These are phyloP conservation scores for Beta macrorhiza DNA, from an alignment of 179 eudicot species.

Conservation along the genomic window DNA sequence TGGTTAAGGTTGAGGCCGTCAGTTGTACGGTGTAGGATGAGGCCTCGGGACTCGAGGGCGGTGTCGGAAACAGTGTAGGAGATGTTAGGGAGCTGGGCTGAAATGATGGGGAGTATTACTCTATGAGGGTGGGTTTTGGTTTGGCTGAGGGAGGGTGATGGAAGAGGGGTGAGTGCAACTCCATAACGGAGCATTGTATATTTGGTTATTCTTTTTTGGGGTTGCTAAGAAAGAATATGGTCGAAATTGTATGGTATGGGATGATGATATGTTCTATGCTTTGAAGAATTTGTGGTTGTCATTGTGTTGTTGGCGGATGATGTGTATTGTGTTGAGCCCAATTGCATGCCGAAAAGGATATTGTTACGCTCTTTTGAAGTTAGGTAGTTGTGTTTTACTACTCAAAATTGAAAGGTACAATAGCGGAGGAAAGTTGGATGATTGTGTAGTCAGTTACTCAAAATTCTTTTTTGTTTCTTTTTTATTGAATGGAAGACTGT, in stretches of 20 bases:
- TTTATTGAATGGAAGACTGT: too few relatives aligned
- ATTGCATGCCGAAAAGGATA: too few relatives aligned
- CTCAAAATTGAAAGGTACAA: too few relatives aligned
- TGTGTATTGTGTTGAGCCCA: neutral
- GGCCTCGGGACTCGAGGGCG: constrained; percentile 57
- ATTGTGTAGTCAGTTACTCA: too few relatives aligned
- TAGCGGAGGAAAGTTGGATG: too few relatives aligned
- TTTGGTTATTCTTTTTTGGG: neutral
- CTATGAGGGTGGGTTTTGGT: constrained; percentile 11
- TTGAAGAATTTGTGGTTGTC: neutral
- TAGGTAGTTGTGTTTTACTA: too few relatives aligned
- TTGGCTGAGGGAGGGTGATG: constrained; percentile 27
- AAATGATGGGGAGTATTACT: constrained; percentile 16
- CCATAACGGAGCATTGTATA: constrained; percentile 39
- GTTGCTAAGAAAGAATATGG: neutral
- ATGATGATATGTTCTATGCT: neutral
- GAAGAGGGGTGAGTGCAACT: constrained; percentile 34
- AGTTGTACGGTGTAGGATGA: constrained; percentile 55
- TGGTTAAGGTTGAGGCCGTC: constrained; percentile 67
- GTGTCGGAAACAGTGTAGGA: constrained; percentile 54
- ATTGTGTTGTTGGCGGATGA: neutral
- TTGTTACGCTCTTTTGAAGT: neutral
- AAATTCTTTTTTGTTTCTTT: too few relatives aligned
- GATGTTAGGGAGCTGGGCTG: constrained; percentile 29
- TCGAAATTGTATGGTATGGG: neutral